phyloP scores from a whole-genome alignment of 352 stramenopile genomes.

The Pseudoperonospora humuli region DNA sequence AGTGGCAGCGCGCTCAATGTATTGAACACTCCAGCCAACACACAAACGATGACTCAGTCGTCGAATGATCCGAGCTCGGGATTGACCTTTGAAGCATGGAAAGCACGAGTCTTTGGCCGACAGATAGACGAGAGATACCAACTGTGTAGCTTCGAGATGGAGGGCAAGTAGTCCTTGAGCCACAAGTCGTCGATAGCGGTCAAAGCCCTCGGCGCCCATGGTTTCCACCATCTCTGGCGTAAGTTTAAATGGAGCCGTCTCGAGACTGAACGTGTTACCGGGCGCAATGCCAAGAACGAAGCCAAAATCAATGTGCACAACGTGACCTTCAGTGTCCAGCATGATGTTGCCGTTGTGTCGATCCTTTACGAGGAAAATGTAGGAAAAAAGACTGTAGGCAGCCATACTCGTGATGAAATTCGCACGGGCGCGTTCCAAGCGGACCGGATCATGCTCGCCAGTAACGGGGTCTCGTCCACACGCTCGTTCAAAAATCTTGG shows the following conservation, averaged over 20 bases:
- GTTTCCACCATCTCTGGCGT: conserved; percentile 96
- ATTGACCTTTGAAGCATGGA: conserved; percentile 83
- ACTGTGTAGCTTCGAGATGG: conserved; percentile 88
- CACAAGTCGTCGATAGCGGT: conserved; percentile 89
- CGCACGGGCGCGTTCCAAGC: conserved; percentile 68
- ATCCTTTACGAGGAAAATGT: conserved; percentile 96
- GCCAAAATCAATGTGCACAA: conserved; percentile 99
- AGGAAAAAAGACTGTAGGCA: conserved; percentile 94
- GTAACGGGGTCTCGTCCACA: conserved; percentile 38
- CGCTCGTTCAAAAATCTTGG: conserved; percentile 44
- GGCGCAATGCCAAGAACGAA: conserved; percentile 97
- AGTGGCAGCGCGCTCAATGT: conserved; percentile 46
- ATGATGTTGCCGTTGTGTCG: conserved; percentile 98
- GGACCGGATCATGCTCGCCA: conserved; percentile 29
- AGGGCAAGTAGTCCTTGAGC: conserved; percentile 91
- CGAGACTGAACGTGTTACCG: conserved; percentile 93
- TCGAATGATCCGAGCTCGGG: conserved; percentile 34
- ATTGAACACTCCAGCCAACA: conserved; percentile 37
- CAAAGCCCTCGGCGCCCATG: conserved; percentile 83
- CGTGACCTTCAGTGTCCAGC: conserved; percentile 90
- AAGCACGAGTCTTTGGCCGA: conserved; percentile 90
- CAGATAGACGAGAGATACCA: conserved; percentile 87
- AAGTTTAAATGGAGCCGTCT: conserved; percentile 97
- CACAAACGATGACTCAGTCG: conserved; percentile 51
- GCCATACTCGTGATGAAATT: conserved; percentile 94